These are phyloP conservation scores for Citrus sp. DNA, from an alignment of 345 rosid genomes.

Conservation along the genomic window DNA sequence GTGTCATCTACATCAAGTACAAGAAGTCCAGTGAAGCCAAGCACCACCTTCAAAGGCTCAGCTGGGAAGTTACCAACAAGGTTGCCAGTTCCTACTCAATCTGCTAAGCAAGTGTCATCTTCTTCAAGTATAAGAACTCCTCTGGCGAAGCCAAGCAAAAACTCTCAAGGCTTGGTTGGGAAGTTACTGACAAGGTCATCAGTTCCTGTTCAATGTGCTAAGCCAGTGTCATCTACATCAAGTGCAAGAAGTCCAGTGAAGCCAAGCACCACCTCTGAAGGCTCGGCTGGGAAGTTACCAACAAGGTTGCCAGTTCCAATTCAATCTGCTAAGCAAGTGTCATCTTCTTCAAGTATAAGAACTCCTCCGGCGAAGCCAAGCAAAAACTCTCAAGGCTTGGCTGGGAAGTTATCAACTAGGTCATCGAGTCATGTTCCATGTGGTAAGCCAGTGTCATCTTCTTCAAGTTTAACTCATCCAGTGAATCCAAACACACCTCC, in stretches of 20 bases:
- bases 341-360: neutral
- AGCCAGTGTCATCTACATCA: neutral
- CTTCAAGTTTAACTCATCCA: neutral
- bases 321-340: neutral
- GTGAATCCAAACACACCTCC: neutral
- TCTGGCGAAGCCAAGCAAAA: neutral
- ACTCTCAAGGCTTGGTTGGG: neutral
- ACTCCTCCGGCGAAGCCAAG: neutral
- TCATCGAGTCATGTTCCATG: neutral
- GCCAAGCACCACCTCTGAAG: neutral
- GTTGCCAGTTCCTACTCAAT: slow-evolving; percentile 1
- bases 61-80: neutral
- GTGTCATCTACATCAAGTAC: neutral
- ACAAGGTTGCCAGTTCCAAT: neutral
- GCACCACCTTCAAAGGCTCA: neutral
- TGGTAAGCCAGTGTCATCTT: neutral
- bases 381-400: neutral
- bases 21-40: neutral
- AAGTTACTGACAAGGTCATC: slow-evolving; percentile 1
- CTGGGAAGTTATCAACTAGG: neutral
- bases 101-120: slow-evolving; percentile 2
- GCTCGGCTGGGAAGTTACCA: neutral
- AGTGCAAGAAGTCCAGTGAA: neutral
- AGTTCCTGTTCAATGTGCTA: neutral
- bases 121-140: neutral